These are phyloP conservation scores for Teratosphaeria pseudoeucalypti DNA, from an alignment of 2,329 filamentous ascomycete genomes.

Conservation along the genomic window DNA sequence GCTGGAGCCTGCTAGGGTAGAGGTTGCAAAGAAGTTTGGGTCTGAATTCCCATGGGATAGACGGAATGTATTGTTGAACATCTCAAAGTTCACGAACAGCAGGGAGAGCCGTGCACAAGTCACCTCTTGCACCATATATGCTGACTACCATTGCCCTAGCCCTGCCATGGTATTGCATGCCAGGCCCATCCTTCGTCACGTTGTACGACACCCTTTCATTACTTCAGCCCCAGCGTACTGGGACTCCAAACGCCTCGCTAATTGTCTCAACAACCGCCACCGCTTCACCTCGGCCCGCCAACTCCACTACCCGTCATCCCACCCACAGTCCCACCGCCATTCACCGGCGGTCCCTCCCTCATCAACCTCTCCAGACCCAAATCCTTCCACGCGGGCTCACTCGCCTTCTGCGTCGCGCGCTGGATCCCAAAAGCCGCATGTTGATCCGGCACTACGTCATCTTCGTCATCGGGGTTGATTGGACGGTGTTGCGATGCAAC, in stretches of 20 bases:
- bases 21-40: background rate
- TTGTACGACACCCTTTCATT: background rate
- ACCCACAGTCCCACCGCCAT: background rate
- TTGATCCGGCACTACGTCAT: conserved; percentile 79
- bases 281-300: background rate
- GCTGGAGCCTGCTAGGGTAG: background rate
- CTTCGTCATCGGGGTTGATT: conserved; percentile 77
- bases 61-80: too few species aligned
- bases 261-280: background rate
- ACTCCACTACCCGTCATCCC: background rate
- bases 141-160: too few species aligned
- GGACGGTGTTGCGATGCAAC: conserved; percentile 72
- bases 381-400: conserved; percentile 69
- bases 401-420: conserved; percentile 61
- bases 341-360: conserved; percentile 46
- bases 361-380: conserved; percentile 63
- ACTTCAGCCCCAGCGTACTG: background rate
- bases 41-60: too few species aligned
- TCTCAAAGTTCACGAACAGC: too few species aligned
- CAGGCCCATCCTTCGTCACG: too few species aligned
- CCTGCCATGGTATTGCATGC: too few species aligned
- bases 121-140: too few species aligned
- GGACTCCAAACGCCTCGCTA: background rate
- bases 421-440: conserved; percentile 81
- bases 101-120: too few species aligned